These are phyloP conservation scores for Stylonectria norvegica DNA, from an alignment of 2,329 filamentous ascomycete species.

Conservation along the genomic window DNA sequence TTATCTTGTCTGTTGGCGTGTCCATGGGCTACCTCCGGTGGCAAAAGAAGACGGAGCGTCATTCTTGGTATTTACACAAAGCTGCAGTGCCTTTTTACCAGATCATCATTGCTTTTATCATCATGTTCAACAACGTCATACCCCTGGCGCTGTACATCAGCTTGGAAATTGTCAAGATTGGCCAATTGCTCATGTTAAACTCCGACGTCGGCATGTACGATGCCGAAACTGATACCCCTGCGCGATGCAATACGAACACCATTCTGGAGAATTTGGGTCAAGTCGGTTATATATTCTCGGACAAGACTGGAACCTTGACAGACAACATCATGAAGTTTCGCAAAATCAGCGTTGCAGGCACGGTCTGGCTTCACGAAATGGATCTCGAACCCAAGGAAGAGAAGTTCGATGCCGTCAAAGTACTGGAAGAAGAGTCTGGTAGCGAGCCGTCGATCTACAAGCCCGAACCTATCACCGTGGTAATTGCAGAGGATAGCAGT, in stretches of 20 bases:
- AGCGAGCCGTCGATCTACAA: conserved; percentile 28
- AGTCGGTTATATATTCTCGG: conserved; percentile 85
- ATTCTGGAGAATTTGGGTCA: conserved; percentile 94
- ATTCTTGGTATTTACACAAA: conserved; percentile 71
- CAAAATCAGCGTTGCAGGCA: conserved; percentile 85
- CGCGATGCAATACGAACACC: conserved; percentile 87
- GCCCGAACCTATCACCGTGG: conserved; percentile 25
- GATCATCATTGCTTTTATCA: conserved; percentile 84
- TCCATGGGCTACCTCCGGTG: conserved; percentile 80
- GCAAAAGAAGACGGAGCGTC: conserved; percentile 61
- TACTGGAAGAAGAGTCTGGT: conserved; percentile 19
- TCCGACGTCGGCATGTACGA: conserved; percentile 89
- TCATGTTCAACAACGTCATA: conserved; percentile 96
- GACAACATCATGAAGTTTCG: conserved; percentile 96
- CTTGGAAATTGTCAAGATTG: conserved; percentile 81
- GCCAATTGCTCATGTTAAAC: conserved; percentile 73
- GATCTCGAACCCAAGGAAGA: conserved; percentile 52
- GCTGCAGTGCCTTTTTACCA: conserved; percentile 74
- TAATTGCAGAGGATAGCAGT: conserved; percentile 28
- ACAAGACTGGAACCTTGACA: conserved; percentile 92
- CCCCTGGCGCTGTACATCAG: conserved; percentile 89
- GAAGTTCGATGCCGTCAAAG: conserved; percentile 16
- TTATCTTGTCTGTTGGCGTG: conserved; percentile 74
- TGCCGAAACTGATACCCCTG: conserved; percentile 75
- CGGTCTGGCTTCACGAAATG: conserved; percentile 80